Base-by-base conservation (phyloP, 441 rosid genomes). In the Adansonia gregorii region DNA sequence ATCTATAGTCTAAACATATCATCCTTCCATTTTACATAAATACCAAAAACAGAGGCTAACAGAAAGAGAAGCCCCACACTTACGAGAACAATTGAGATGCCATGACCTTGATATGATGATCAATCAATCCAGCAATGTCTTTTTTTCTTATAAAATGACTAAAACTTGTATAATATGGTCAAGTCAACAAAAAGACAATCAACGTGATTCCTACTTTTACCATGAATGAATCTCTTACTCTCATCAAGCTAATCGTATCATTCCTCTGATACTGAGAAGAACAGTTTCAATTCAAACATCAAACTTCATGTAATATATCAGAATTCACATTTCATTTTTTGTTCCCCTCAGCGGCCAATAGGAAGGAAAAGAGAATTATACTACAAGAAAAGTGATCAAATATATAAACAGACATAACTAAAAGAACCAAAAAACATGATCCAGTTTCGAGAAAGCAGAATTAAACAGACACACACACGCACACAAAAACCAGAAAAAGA, bases 381-480 rank as follows among this genome's bases (percentile, higher is more conserved):
- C 59, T 55, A 55, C 22, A 55, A 55, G 59, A 6, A 55, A 55
- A 55, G 9, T 55, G 22, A 55, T 15, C 22, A 52, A 52, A 14
- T 15, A 52, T 15, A 52, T 52, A 15, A 14, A 51, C 7, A 58
- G 8, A 17, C 20, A 6, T 64, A 35, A 35, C 48, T 7, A 64
- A 64, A 35, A 35, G 24, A 65, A 2, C 6, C 11, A 65, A 65
- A 2, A 65, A 65, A 35, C 48, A 35, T 15, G 6, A 65, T 22
- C 49, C 69, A 65, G 20, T 39, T 65, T 15, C 9, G 17, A 65
- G 20, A 65, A 65, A 65, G 24, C n/a, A 65, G 22, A 39, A 65
- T 15, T 65, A 65, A 39, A 39, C 69, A 39, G n/a, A n/a, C 22
- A 31, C 27, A 1, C 35, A 31, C 35, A 31, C 4, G 39, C 63